phyloP scores from a whole-genome alignment of 768 basidiomycete genomes.

The Dacryopinax primogenitus region DNA sequence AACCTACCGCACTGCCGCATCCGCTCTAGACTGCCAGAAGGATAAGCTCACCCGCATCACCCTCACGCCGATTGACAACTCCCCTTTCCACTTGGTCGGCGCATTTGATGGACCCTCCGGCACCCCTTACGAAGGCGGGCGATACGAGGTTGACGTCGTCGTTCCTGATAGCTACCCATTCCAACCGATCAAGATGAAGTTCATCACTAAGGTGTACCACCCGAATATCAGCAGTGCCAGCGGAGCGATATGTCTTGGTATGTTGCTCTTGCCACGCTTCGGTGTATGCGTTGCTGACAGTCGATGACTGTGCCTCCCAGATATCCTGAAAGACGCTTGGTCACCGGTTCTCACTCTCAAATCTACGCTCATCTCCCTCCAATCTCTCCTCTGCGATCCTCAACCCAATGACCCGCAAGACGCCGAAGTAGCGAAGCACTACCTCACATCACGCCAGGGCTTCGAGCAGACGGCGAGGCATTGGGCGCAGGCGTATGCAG shows the following conservation, averaged over 20 bases:
- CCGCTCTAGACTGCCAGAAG: slow-evolving; percentile 70
- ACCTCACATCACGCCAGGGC: slow-evolving; percentile 69
- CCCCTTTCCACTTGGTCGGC: slow-evolving; percentile 83
- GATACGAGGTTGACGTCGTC: slow-evolving; percentile 62
- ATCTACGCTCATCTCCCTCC: slow-evolving; percentile 87
- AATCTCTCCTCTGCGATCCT: slow-evolving; percentile 82
- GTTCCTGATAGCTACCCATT: slow-evolving; percentile 24
- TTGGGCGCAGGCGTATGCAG: slow-evolving; percentile 89
- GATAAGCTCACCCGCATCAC: slow-evolving; percentile 79
- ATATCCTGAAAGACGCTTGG: slow-evolving; percentile 70
- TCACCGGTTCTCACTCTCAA: slow-evolving; percentile 91
- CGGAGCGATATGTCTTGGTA: slow-evolving; percentile 89
- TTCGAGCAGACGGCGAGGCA: slow-evolving; percentile 89
- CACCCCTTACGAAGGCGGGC: slow-evolving; percentile 86
- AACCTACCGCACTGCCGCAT: background rate
- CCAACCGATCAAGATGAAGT: slow-evolving; percentile 96
- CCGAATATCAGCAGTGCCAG: slow-evolving; percentile 90
- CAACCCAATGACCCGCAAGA: slow-evolving; percentile 96
- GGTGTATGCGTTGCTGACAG: background rate
- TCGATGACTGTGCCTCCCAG: slow-evolving; percentile 17
- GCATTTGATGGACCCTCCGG: slow-evolving; percentile 84
- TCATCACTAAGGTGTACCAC: slow-evolving; percentile 92
- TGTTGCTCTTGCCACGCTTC: slow-evolving; percentile 32
- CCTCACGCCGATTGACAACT: slow-evolving; percentile 78
- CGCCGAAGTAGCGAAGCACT: slow-evolving; percentile 96